Base-by-base conservation (phyloP, 2,329 filamentous ascomycete genomes). In the Colletotrichum coccodes region DNA sequence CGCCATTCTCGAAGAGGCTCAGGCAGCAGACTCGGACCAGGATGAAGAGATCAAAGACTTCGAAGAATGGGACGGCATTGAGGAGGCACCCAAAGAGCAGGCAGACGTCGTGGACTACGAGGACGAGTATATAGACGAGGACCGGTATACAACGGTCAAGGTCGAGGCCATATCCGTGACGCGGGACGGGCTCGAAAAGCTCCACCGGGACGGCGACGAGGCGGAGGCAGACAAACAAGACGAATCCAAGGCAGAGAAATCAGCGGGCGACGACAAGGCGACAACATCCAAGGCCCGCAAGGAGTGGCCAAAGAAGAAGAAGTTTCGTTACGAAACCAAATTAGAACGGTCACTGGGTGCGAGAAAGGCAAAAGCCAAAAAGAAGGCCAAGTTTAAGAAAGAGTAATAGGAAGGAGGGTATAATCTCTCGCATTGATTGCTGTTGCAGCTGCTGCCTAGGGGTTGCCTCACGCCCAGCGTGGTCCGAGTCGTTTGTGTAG, bases 51-150 rank as follows among this genome's bases (percentile, higher is more conserved):
- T 70, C 3, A 75, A 79, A n/a, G 80, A 80, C 18, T 83, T 82
- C 2, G 83, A 87, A 16, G 87, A 90, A 74, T 94, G 91, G 90
- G 85, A 85, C 59, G 93, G 92, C 0, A 85, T 94, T 60, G 83
- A 85, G 23, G 90, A 92, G 53, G 72, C 78, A 40, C 80, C 81
- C 21, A 80, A 79, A 38, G 75, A 72, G 49, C 80, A 79, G 46
- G 74, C 72, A 53, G 78, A 86, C 44, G 85, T 89, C 26, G 81
- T 96, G 50, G 91, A 97, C 77, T 90, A 94, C 73, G 93, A 97
- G 78, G 94, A 95, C 73, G 94, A 98, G 79, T 99, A 98, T 81
- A 89, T 98, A 72, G 96, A 99, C 79, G 96, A 98, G 79, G 95
- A 98, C 79, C 93, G 92, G 77, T 98, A 94, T 79, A 98, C 96